Percentiles rank a stretch among this genome's conserved stretches.
Conservation (phyloP, 495 filamentous ascomycete genomes). For the Penicillium chermesinum region DNA sequence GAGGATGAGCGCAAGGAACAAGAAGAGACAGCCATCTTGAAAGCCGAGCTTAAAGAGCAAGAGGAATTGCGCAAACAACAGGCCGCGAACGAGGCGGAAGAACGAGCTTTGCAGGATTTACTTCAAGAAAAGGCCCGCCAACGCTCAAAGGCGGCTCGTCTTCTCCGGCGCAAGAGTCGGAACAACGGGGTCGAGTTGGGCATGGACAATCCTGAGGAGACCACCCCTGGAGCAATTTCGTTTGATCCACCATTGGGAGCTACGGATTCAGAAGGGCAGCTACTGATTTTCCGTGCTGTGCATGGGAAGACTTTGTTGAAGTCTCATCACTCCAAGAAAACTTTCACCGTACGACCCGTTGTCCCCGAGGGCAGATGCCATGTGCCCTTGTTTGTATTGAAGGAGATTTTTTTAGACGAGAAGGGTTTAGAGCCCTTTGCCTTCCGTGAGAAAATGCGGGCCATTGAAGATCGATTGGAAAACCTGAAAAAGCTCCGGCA, state of each 20-base stretch:
- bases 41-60: conserved; percentile 49
- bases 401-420: conserved; percentile 44
- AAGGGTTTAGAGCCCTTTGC: conserved; percentile 36
- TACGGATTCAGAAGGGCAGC: conserved; percentile 51
- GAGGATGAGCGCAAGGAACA: conserved; percentile 82
- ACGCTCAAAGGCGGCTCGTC: conserved; percentile 34
- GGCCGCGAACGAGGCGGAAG: conserved; percentile 63
- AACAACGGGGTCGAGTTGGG: conserved; percentile 32
- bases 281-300: conserved; percentile 57
- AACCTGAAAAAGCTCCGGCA: conserved; percentile 67
- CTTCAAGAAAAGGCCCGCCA: conserved; percentile 67
- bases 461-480: conserved; percentile 69
- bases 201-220: conserved; percentile 30
- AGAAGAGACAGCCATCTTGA: conserved; percentile 50
- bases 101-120: conserved; percentile 67
- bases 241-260: conserved; percentile 69
- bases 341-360: conserved; percentile 64
- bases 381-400: conserved; percentile 62
- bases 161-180: conserved; percentile 35
- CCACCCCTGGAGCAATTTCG: conserved; percentile 45
- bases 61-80: conserved; percentile 49
- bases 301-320: conserved; percentile 55
- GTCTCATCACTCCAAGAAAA: conserved; percentile 52
- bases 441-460: conserved; percentile 54
- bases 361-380: conserved; percentile 43